A percentile compares a stretch with the other conserved stretches of the same genome.
These are phyloP conservation scores for Medicago lupulina DNA, from an alignment of 306 rosid species.

Conservation along the genomic window DNA sequence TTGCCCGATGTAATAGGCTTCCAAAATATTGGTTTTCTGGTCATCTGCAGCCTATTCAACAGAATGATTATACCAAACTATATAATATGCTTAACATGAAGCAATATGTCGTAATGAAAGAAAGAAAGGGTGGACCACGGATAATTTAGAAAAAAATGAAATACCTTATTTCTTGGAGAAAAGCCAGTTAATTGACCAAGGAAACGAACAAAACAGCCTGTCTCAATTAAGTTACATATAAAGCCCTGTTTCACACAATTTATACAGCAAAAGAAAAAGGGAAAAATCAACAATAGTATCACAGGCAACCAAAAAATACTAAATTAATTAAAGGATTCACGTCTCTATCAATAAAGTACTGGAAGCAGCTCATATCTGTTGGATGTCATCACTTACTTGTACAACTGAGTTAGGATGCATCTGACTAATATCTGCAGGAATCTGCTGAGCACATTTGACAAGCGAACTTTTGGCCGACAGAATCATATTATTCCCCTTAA, in stretches of 20 bases:
- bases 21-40: slow-evolving; percentile 65
- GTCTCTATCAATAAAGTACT: neutral
- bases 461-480: slow-evolving; percentile 88
- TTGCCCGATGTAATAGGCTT: slow-evolving; percentile 85
- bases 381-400: slow-evolving; percentile 63
- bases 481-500: slow-evolving; percentile 66
- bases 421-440: slow-evolving; percentile 80
- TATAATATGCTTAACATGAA: slow-evolving; percentile 4
- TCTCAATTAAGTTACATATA: slow-evolving; percentile 81
- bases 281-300: slow-evolving; percentile 9
- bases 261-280: slow-evolving; percentile 26
- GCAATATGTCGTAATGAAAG: neutral
- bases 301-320: slow-evolving; percentile 4
- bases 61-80: slow-evolving; percentile 19
- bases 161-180: slow-evolving; percentile 82
- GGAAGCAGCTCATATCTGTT: slow-evolving; percentile 26
- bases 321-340: neutral
- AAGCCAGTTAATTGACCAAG: slow-evolving; percentile 93
- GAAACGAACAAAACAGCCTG: slow-evolving; percentile 95
- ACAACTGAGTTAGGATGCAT: slow-evolving; percentile 69
- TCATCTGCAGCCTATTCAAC: slow-evolving; percentile 72
- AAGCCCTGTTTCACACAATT: slow-evolving; percentile 70
- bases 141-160: slow-evolving; percentile 6
- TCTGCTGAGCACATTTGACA: slow-evolving; percentile 63
- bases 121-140: neutral